Conservation (phyloP, 2,329 filamentous ascomycete genomes). For the Hypoxylon sp. region DNA sequence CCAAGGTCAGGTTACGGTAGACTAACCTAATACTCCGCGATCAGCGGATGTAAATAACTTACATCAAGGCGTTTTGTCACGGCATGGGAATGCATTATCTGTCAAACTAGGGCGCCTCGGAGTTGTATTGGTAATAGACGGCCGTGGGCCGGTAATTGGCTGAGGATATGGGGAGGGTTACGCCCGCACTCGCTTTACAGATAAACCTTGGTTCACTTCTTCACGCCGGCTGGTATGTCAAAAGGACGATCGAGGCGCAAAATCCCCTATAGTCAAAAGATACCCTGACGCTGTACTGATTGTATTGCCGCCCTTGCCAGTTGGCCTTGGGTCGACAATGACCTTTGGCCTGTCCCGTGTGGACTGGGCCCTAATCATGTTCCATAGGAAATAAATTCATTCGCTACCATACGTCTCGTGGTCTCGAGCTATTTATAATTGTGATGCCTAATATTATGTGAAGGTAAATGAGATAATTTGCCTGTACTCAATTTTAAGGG, state of each 20-base stretch:
- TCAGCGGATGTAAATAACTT: constrained; percentile 42
- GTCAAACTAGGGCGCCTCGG: constrained; percentile 52
- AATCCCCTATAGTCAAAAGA: constrained; percentile 43
- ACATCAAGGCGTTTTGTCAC: constrained; percentile 51
- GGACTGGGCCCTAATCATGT: constrained; percentile 37
- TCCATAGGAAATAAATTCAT: constrained; percentile 42
- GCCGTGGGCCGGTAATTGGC: constrained; percentile 45
- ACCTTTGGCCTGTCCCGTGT: constrained; percentile 24
- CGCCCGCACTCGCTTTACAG: constrained; percentile 50
- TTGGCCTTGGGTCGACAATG: constrained; percentile 32
- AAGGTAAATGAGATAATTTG: neutral
- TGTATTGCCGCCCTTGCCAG: constrained; percentile 39
- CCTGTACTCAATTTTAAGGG: neutral
- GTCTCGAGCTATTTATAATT: neutral
- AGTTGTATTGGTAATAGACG: constrained; percentile 51
- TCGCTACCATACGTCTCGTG: constrained; percentile 27
- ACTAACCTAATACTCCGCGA: constrained; percentile 30
- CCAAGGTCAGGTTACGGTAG: constrained; percentile 79
- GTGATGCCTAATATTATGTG: neutral
- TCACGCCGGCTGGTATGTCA: constrained; percentile 44
- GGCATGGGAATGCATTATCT: constrained; percentile 44
- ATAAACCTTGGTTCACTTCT: constrained; percentile 51
- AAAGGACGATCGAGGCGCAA: constrained; percentile 42
- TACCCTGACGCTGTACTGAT: constrained; percentile 47
- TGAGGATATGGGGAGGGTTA: constrained; percentile 40